Evolutionary conservation across 2,329 filamentous ascomycete species (phyloP).

Genomic region (Fusarium coicis): DNA sequence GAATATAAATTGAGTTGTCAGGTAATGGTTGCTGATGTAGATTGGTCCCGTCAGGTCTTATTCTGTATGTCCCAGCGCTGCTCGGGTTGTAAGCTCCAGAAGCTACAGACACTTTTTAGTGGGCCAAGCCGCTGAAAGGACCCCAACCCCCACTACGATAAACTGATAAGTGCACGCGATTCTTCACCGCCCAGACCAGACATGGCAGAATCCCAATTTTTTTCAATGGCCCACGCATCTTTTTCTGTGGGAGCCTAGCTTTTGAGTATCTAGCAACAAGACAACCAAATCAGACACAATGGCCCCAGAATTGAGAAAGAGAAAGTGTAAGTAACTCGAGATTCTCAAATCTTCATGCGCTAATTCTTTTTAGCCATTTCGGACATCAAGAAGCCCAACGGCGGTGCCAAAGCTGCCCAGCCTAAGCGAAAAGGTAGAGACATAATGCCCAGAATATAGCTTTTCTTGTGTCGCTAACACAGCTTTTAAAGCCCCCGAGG

Average conservation of each 20-base stretch:
- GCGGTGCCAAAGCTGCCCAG: slow-evolving; percentile 48
- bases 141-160: slow-evolving; percentile 39
- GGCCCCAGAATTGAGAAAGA: slow-evolving; percentile 58
- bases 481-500: slow-evolving; percentile 52
- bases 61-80: background rate
- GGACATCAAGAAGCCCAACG: slow-evolving; percentile 48
- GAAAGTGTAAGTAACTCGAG: slow-evolving; percentile 45
- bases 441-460: background rate
- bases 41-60: background rate
- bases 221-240: slow-evolving; percentile 45
- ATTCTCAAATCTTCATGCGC: background rate
- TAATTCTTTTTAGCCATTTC: slow-evolving; percentile 41
- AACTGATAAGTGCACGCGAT: slow-evolving; percentile 37
- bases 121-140: slow-evolving; percentile 29
- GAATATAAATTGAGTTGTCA: background rate
- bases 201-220: slow-evolving; percentile 52
- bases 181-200: slow-evolving; percentile 47
- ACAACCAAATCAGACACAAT: slow-evolving; percentile 49
- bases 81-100: slow-evolving; percentile 24
- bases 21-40: background rate
- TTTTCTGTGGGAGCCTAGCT: slow-evolving; percentile 39
- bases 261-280: slow-evolving; percentile 30
- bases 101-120: slow-evolving; percentile 33
- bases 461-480: slow-evolving; percentile 41
- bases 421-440: slow-evolving; percentile 52